phyloP scores from a whole-genome alignment of 2,329 filamentous ascomycete species.

The Aschersonia sp. region DNA sequence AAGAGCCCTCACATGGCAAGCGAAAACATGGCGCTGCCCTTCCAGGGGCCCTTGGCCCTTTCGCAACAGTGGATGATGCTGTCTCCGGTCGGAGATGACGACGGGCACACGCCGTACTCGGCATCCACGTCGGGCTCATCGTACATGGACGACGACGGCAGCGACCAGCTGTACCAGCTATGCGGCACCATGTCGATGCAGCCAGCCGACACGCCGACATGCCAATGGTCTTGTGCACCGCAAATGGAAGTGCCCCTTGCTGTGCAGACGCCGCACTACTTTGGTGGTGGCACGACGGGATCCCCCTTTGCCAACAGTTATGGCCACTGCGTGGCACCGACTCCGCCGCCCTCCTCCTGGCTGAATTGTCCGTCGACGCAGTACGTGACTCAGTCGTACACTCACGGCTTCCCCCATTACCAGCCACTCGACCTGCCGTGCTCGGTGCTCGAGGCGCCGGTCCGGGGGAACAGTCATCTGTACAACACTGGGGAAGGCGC shows the following conservation, averaged over 20 bases:
- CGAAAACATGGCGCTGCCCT: conserved; percentile 1
- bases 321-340: not conserved
- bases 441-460: not conserved
- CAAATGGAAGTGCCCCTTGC: not conserved
- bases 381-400: not conserved
- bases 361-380: not conserved
- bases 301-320: not conserved
- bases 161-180: not conserved
- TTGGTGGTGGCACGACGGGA: not conserved
- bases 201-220: not conserved
- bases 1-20: conserved; percentile 5
- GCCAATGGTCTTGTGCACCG: not conserved
- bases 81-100: conserved; percentile 1
- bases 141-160: not conserved
- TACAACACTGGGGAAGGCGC: not conserved
- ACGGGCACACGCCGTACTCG: not conserved
- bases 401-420: not conserved
- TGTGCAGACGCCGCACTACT: not conserved
- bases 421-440: not conserved
- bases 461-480: not conserved
- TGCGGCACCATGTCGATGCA: not conserved
- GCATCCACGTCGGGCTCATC: not conserved
- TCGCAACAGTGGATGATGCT: not conserved
- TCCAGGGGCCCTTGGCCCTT: not conserved
- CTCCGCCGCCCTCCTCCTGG: not conserved